Evolutionary conservation across 305 asterid species (phyloP).

Genomic region (Fraxinus dipetala): DNA sequence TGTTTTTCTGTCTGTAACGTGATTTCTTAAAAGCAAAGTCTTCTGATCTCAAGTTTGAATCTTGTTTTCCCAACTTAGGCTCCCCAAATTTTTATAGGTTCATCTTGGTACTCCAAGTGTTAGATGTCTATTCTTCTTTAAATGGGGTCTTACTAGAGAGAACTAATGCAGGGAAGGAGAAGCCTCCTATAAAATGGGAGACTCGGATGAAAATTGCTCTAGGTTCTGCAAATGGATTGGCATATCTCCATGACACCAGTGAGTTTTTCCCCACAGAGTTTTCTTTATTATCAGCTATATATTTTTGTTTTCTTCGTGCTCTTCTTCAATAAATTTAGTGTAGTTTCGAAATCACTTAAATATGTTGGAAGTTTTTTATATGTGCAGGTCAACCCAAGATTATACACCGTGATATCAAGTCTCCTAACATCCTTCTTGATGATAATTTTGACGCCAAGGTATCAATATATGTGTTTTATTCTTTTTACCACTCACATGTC

Average conservation of each 20-base stretch:
- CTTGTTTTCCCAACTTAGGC: conserved; percentile 1
- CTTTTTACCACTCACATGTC: not conserved
- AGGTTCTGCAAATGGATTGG: conserved; percentile 82
- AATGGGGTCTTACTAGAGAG: conserved; percentile 19
- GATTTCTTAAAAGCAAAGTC: not conserved
- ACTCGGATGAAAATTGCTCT: conserved; percentile 71
- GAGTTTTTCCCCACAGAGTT: conserved; percentile 34
- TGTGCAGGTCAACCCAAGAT: conserved; percentile 81
- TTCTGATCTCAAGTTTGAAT: not conserved
- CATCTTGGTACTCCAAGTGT: conserved; percentile 17
- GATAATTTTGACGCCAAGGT: conserved; percentile 84
- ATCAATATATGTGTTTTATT: conserved; percentile 1
- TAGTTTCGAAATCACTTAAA: not conserved
- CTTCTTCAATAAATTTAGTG: not conserved
- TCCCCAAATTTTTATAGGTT: conserved; percentile 2
- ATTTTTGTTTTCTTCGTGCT: not conserved
- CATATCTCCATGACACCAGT: conserved; percentile 84
- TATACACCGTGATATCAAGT: conserved; percentile 90
- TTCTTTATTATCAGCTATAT: conserved; percentile 18
- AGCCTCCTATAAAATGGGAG: conserved; percentile 62
- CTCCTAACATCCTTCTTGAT: conserved; percentile 81
- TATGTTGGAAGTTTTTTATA: conserved; percentile 17
- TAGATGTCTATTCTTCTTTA: conserved; percentile 16
- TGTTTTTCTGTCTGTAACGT: not conserved
- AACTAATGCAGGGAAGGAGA: conserved; percentile 53